A percentile compares a stretch with the other conserved stretches of the same genome.
phyloP scores from a whole-genome alignment of 2,329 filamentous ascomycete species.

The Diaporthe destruens region DNA sequence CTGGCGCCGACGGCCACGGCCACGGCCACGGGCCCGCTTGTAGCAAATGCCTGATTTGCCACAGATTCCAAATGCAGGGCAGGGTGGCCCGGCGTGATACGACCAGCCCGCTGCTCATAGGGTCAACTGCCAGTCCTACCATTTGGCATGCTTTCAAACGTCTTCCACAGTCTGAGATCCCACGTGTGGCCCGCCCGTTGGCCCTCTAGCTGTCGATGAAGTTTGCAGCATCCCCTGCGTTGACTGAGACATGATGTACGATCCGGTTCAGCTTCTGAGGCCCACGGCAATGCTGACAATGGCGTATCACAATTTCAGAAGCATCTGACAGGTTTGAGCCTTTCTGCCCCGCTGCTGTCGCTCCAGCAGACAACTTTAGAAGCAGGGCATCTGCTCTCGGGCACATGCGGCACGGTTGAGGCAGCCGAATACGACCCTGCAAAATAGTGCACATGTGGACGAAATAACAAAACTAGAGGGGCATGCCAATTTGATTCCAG shows the following conservation, averaged over 20 bases:
- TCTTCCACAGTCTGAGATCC: constrained; percentile 26
- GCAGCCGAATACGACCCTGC: constrained; percentile 21
- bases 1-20: constrained; percentile 13
- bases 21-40: constrained; percentile 1
- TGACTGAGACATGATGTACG: constrained; percentile 40
- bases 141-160: constrained; percentile 14
- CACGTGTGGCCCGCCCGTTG: constrained; percentile 41
- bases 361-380: background rate
- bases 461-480: background rate
- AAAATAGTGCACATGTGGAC: background rate
- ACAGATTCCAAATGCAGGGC: constrained; percentile 14
- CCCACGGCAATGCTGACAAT: background rate
- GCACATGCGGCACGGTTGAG: background rate
- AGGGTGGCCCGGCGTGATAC: constrained; percentile 2
- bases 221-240: constrained; percentile 33
- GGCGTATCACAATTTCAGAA: background rate
- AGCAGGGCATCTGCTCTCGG: background rate
- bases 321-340: background rate
- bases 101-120: background rate
- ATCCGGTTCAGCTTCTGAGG: constrained; percentile 24
- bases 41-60: constrained; percentile 1
- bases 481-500: background rate
- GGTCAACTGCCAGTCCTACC: constrained; percentile 7
- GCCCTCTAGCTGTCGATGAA: constrained; percentile 1
- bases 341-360: background rate